A percentile compares a stretch with the other conserved stretches of the same genome.
Conservation (phyloP, 768 basidiomycete genomes). For the Mycena vitilis region DNA sequence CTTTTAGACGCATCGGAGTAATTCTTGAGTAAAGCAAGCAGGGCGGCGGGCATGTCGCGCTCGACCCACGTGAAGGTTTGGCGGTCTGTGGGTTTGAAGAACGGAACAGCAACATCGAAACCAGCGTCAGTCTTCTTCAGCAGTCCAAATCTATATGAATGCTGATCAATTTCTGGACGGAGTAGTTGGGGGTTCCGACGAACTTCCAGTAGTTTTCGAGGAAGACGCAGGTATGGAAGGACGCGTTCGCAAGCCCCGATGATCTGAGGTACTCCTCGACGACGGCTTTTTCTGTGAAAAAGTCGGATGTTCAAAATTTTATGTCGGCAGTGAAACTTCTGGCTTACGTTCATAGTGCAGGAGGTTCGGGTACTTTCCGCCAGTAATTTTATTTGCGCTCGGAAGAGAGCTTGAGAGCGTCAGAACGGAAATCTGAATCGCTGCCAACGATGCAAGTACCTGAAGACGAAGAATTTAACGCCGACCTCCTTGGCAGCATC, state of each 20-base stretch:
- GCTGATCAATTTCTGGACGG: neutral
- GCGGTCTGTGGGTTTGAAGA: neutral
- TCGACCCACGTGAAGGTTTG: conserved; percentile 11
- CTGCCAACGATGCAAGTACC: neutral
- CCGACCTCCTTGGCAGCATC: conserved; percentile 17
- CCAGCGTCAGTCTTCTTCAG: conserved; percentile 15
- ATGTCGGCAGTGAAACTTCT: neutral
- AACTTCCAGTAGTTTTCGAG: conserved; percentile 5
- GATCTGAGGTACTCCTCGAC: conserved; percentile 9
- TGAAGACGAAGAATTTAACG: conserved; percentile 15
- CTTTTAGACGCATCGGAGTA: neutral
- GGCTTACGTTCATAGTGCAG: neutral
- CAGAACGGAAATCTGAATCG: neutral
- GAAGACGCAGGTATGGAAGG: neutral
- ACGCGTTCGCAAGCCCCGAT: conserved; percentile 12
- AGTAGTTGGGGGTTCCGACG: neutral
- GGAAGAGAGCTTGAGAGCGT: neutral
- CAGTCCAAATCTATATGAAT: neutral
- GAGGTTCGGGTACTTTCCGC: neutral
- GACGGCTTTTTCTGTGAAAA: neutral
- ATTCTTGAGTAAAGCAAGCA: conserved; percentile 8
- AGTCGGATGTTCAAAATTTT: no score
- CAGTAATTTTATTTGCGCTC: neutral
- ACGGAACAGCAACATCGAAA: conserved; percentile 3
- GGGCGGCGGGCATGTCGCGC: conserved; percentile 4